phyloP scores from a whole-genome alignment of 1,139 yeast genomes.

The Protomyces inouyei region DNA sequence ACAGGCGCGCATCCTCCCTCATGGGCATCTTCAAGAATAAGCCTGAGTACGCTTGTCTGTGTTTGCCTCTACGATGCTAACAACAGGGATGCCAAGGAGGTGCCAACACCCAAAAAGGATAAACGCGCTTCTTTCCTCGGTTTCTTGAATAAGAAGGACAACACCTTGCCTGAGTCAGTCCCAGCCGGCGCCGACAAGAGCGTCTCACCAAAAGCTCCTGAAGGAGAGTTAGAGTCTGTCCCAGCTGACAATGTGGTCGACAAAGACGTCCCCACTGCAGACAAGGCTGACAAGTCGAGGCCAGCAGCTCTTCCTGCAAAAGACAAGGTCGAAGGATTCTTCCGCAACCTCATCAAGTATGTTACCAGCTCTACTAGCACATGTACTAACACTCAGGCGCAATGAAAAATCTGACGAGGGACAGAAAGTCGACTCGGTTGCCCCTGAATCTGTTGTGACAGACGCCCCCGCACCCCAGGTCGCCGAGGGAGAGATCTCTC shows the following conservation, averaged over 20 bases:
- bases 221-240: too few species aligned
- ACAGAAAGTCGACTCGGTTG: background rate
- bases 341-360: background rate
- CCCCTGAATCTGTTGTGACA: background rate
- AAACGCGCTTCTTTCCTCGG: slow-evolving; percentile 3
- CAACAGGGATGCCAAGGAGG: background rate
- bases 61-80: background rate
- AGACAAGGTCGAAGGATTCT: slow-evolving; percentile 20
- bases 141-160: background rate
- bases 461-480: background rate
- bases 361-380: background rate
- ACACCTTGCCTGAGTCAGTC: background rate
- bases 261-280: background rate
- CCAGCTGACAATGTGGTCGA: background rate
- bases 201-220: too few species aligned
- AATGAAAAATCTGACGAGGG: background rate
- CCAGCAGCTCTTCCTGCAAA: slow-evolving; percentile 1
- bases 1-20: background rate
- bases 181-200: background rate
- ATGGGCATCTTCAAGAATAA: background rate
- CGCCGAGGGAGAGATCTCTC: background rate
- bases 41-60: background rate
- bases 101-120: slow-evolving; percentile 6
- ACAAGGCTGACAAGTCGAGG: background rate
- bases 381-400: background rate